A percentile compares a stretch with the other conserved stretches of the same genome.
These are phyloP conservation scores for Leishmania amazonensis DNA, from an alignment of 208 protist genomes.

Conservation along the genomic window DNA sequence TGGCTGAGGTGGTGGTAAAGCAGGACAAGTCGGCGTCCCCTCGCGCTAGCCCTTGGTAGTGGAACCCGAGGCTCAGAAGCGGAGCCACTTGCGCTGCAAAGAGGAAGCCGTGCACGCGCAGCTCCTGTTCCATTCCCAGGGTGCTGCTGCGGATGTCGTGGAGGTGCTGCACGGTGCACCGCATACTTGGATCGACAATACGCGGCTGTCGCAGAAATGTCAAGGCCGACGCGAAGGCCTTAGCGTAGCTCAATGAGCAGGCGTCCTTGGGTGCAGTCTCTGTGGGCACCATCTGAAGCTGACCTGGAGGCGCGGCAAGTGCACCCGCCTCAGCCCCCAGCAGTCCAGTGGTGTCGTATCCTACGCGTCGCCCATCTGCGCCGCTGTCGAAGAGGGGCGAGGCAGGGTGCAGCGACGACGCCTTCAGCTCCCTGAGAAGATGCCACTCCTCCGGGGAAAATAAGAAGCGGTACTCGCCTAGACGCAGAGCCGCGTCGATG, in stretches of 20 bases:
- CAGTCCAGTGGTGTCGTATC: neutral
- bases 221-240: constrained; percentile 19
- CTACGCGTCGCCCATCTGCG: neutral
- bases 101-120: constrained; percentile 22
- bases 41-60: constrained; percentile 20
- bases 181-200: neutral
- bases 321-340: neutral
- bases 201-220: constrained; percentile 15
- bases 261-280: neutral
- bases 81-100: constrained; percentile 19
- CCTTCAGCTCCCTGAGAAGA: constrained; percentile 29
- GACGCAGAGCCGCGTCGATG: constrained; percentile 25
- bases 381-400: neutral
- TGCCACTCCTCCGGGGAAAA: constrained; percentile 49
- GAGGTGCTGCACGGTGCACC: constrained; percentile 10
- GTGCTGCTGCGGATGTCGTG: constrained; percentile 10
- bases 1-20: constrained; percentile 12
- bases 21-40: constrained; percentile 19
- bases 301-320: neutral
- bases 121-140: constrained; percentile 6
- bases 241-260: constrained; percentile 1
- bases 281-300: neutral
- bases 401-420: neutral
- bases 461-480: constrained; percentile 40
- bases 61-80: constrained; percentile 15